phyloP scores from a whole-genome alignment of 2,329 filamentous ascomycete genomes.

The Sporothrix brunneoviolacea region DNA sequence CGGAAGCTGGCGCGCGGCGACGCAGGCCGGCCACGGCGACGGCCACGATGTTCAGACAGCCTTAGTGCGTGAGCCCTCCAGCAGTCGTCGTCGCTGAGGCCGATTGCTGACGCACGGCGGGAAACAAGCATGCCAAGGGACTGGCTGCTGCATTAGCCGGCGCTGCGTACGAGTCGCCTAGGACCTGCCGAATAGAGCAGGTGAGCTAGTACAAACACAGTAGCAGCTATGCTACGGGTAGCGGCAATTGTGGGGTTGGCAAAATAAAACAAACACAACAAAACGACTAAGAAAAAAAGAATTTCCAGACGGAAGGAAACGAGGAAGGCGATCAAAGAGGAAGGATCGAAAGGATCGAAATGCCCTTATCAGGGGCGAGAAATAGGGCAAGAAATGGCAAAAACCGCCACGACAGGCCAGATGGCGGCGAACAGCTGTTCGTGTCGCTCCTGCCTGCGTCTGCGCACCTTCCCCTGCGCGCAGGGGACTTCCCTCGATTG shows the following conservation, averaged over 20 bases:
- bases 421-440: too few species aligned
- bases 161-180: neutral
- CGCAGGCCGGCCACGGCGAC: neutral
- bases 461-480: too few species aligned
- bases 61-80: too few species aligned
- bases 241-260: slow-evolving; percentile 5
- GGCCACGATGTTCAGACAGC: neutral
- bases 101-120: slow-evolving; percentile 1
- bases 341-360: neutral
- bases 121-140: neutral
- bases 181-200: slow-evolving; percentile 13
- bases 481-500: too few species aligned
- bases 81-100: too few species aligned
- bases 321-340: neutral
- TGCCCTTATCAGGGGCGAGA: too few species aligned
- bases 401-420: too few species aligned
- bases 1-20: neutral
- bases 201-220: neutral
- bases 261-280: slow-evolving; percentile 1
- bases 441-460: too few species aligned
- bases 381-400: too few species aligned
- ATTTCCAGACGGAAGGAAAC: neutral
- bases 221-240: slow-evolving; percentile 1
- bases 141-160: neutral
- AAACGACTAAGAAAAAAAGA: slow-evolving; percentile 9